phyloP scores from a whole-genome alignment of 352 stramenopile species.

The Phytopythium mirpurense region DNA sequence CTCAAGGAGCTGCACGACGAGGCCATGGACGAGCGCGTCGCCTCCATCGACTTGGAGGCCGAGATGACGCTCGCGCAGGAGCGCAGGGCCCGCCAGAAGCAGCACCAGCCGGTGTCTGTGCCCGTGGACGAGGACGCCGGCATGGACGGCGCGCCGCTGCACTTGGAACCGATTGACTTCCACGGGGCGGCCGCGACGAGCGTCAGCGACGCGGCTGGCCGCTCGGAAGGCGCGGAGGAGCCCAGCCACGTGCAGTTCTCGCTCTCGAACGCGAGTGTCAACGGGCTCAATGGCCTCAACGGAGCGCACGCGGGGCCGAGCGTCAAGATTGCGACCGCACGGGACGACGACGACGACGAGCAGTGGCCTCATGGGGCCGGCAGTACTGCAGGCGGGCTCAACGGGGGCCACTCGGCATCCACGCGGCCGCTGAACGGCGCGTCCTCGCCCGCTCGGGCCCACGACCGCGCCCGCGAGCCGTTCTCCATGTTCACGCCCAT shows the following conservation, averaged over 20 bases:
- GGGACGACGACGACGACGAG: slow-evolving; percentile 13
- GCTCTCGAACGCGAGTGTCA: slow-evolving; percentile 8
- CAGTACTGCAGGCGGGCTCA: neutral
- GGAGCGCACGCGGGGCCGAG: neutral
- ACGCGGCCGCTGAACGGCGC: slow-evolving; percentile 6
- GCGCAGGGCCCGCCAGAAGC: slow-evolving; percentile 8
- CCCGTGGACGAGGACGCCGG: slow-evolving; percentile 6
- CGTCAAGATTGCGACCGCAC: slow-evolving; percentile 6
- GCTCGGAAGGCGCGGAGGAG: neutral
- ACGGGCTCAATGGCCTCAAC: slow-evolving; percentile 21
- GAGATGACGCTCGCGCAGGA: slow-evolving; percentile 79
- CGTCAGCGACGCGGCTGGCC: neutral
- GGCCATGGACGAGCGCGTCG: slow-evolving; percentile 64
- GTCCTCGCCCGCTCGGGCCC: neutral
- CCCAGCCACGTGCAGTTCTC: neutral
- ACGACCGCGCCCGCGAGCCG: slow-evolving; percentile 34
- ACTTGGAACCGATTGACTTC: slow-evolving; percentile 8
- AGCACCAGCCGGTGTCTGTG: neutral
- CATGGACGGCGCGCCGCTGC: neutral
- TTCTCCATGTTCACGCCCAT: slow-evolving; percentile 85
- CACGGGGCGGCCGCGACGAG: neutral
- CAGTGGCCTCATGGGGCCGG: slow-evolving; percentile 2
- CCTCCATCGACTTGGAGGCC: slow-evolving; percentile 64
- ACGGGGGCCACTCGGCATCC: slow-evolving; percentile 11
- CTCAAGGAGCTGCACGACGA: slow-evolving; percentile 62